These are phyloP conservation scores for Globisporangium nodosum DNA, from an alignment of 352 stramenopile species.

Conservation along the genomic window DNA sequence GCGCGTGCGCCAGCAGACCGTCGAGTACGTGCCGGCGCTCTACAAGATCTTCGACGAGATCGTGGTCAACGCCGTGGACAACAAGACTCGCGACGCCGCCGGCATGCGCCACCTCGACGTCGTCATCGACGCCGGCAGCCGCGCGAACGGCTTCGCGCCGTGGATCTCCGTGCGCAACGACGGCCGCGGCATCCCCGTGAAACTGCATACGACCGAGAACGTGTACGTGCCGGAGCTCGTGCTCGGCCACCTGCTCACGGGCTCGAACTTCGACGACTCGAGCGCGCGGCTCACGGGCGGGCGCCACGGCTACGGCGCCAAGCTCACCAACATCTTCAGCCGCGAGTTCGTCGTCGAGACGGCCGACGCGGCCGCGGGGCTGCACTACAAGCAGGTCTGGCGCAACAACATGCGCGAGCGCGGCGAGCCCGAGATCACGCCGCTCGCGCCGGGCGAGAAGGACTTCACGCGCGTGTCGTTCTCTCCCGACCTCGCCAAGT, in stretches of 20 bases:
- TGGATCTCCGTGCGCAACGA: constrained; percentile 98
- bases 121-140: constrained; percentile 52
- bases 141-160: constrained; percentile 46
- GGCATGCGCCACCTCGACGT: constrained; percentile 75
- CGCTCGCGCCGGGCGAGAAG: constrained; percentile 68
- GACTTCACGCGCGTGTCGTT: constrained; percentile 99
- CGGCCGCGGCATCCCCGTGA: constrained; percentile 95
- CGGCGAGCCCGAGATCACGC: constrained; percentile 79
- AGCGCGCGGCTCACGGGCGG: constrained; percentile 96
- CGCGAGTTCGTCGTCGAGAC: constrained; percentile 99
- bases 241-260: constrained; percentile 97
- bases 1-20: constrained; percentile 65
- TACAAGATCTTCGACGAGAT: constrained; percentile 99
- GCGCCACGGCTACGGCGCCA: constrained; percentile 93
- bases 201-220: constrained; percentile 95
- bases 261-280: constrained; percentile 99
- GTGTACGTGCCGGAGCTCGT: constrained; percentile 98
- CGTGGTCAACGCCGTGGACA: constrained; percentile 98
- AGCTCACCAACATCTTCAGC: constrained; percentile 99
- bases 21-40: constrained; percentile 84
- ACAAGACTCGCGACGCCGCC: constrained; percentile 82
- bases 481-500: constrained; percentile 93
- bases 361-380: constrained; percentile 82
- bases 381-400: constrained; percentile 90
- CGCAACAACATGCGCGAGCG: constrained; percentile 95